Conservation (phyloP, 495 filamentous ascomycete species). For the Penicillium paradoxum region DNA sequence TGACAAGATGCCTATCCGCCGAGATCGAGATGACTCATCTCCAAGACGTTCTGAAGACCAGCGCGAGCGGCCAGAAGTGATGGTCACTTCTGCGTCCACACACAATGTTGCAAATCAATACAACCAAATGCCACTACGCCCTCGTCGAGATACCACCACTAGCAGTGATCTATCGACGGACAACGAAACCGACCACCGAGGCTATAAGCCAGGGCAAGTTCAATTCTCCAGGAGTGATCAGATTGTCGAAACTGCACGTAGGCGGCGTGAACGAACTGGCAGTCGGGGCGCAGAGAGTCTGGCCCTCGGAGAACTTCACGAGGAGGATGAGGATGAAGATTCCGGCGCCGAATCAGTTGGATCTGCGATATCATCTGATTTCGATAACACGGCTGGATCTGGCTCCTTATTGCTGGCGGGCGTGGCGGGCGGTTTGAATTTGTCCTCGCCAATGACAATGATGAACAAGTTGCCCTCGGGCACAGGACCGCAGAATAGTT, state of each 20-base stretch:
- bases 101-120: constrained; percentile 45
- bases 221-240: constrained; percentile 48
- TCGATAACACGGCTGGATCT: constrained; percentile 60
- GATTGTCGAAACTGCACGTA: constrained; percentile 52
- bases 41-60: constrained; percentile 61
- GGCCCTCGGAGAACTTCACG: constrained; percentile 35
- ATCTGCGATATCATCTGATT: constrained; percentile 62
- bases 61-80: constrained; percentile 49
- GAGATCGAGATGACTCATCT: constrained; percentile 73
- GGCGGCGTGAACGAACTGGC: constrained; percentile 55
- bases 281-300: constrained; percentile 42
- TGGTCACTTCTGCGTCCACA: constrained; percentile 51
- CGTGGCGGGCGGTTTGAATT: constrained; percentile 38
- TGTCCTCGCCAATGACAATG: constrained; percentile 42
- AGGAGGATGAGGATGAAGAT: constrained; percentile 50
- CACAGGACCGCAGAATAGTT: constrained; percentile 37
- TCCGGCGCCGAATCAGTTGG: constrained; percentile 61
- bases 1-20: constrained; percentile 86
- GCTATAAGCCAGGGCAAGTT: constrained; percentile 57
- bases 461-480: constrained; percentile 42
- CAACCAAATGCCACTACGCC: constrained; percentile 69
- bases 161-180: constrained; percentile 92
- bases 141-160: constrained; percentile 78
- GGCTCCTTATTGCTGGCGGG: constrained; percentile 50
- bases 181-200: constrained; percentile 70